These are phyloP conservation scores for Suillus plorans DNA, from an alignment of 768 basidiomycete genomes.

Conservation along the genomic window DNA sequence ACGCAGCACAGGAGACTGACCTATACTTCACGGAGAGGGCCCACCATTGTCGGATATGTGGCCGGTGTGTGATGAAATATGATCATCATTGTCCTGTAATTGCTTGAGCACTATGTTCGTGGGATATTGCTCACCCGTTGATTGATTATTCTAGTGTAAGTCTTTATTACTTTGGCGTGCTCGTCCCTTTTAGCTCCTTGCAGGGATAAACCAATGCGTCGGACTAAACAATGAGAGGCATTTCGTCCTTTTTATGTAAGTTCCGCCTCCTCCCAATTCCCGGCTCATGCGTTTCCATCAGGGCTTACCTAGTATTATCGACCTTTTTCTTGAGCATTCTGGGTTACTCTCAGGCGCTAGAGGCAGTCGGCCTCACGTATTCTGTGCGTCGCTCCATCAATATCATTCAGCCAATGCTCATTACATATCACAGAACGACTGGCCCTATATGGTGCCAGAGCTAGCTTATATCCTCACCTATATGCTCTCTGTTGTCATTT, in stretches of 20 bases:
- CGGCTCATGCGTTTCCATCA: constrained; percentile 27
- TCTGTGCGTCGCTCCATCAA: constrained; percentile 33
- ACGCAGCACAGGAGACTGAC: constrained; percentile 13
- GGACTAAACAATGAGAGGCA: constrained; percentile 94
- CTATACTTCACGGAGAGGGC: constrained; percentile 58
- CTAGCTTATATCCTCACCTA: constrained; percentile 72
- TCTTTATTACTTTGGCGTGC: constrained; percentile 7
- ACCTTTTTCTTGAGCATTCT: constrained; percentile 59
- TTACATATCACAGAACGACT: constrained; percentile 32
- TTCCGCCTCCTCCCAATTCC: constrained; percentile 5
- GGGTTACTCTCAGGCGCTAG: constrained; percentile 62
- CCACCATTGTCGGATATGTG: constrained; percentile 92
- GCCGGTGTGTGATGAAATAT: constrained; percentile 85
- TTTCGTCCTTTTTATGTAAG: constrained; percentile 92
- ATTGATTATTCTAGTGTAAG: constrained; percentile 38
- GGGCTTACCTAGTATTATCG: constrained; percentile 77
- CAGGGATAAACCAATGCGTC: constrained; percentile 98
- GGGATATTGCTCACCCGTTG: constrained; percentile 2
- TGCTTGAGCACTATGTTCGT: constrained; percentile 20
- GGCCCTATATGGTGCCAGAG: constrained; percentile 66
- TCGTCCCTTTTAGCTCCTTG: constrained; percentile 5
- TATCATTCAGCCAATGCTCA: neutral
- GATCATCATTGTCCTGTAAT: constrained; percentile 90
- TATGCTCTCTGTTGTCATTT: constrained; percentile 73
- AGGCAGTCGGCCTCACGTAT: constrained; percentile 56